Evolutionary conservation across 441 rosid species (phyloP), one percentile per base, ranked within the genome.

Genomic region (Populus hybrid): DNA sequence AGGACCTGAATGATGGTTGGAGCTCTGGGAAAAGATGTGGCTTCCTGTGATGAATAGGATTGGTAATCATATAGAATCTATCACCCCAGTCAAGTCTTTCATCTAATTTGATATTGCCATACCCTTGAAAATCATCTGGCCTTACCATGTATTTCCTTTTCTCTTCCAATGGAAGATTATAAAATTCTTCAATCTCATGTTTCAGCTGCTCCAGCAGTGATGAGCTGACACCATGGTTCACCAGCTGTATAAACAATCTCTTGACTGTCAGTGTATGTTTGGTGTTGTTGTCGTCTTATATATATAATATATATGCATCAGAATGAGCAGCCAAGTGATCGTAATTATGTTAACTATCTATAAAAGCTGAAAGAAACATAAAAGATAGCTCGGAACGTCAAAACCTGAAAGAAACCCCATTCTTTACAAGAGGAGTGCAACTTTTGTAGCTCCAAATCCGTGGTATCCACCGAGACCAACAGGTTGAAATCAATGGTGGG

Each of bases 371-470:
- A 54, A 40, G 23, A 64, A 16, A 72, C 5, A 42, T 26, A 14
- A 57, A 0, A 64, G 2, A 14, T 35, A 12, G 11, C 5, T 6
- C 10, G 16, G 1, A 16, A 18, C 35, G 30, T 28, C 30, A 73
- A 38, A 78, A 85, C 89, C 87, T 89, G 87, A 79, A 88, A 86
- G 79, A 88, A 16, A 28, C 90, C 88, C 88, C 85, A 87, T 4
- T 88, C 86, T 67, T 84, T 82, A 84, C 88, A 85, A 26, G 88
- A 23, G 16, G 83, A 78, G 73, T 88, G 83, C 75, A 89, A 61
- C 82, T 84, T 87, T 54, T 83, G 63, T 4, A 89, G 84, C 69
- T 89, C 88, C 8, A 21, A 16, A 3, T 70, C 75, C 3, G 61
- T 18, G 38, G 79, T 70, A 20, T 79, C 78, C 10, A 35, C 8